Evolutionary conservation across 257 asterid species (phyloP).

Genomic region (Penstemon barbatus): DNA sequence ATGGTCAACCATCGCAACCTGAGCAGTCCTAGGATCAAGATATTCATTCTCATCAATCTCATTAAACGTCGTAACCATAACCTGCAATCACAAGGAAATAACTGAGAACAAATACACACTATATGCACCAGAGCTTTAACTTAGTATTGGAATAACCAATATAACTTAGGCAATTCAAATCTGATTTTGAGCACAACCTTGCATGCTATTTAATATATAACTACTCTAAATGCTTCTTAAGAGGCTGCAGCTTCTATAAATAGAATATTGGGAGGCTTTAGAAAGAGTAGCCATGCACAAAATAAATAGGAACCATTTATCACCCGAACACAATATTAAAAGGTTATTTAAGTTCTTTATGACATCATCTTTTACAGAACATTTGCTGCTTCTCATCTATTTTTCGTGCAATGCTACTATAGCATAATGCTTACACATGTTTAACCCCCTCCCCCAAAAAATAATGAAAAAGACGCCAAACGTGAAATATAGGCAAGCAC

Average conservation of each 20-base stretch:
- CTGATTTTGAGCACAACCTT: constrained; percentile 10
- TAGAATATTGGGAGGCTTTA: constrained; percentile 6
- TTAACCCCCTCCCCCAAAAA: too few relatives aligned
- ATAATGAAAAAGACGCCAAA: neutral
- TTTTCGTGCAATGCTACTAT: neutral
- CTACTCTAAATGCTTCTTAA: neutral
- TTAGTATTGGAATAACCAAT: neutral
- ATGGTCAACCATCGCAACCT: constrained; percentile 87
- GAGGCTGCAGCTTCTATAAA: constrained; percentile 6
- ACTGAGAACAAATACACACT: neutral
- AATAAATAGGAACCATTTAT: neutral
- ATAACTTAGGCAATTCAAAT: neutral
- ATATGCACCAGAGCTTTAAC: neutral
- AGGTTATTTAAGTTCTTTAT: neutral
- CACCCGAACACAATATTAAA: neutral
- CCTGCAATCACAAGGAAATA: constrained; percentile 47
- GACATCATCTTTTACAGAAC: neutral
- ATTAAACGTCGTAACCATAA: constrained; percentile 63
- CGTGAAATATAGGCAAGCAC: neutral
- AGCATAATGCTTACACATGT: neutral
- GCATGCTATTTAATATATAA: constrained; percentile 1
- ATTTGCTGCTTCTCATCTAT: neutral
- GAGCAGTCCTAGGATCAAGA: constrained; percentile 93
- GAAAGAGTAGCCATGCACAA: neutral
- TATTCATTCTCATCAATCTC: constrained; percentile 79